Evolutionary conservation across 2,329 filamentous ascomycete genomes (phyloP), one percentile per base, ranked within the genome.

Genomic region (Zymoseptoria ardabiliae): DNA sequence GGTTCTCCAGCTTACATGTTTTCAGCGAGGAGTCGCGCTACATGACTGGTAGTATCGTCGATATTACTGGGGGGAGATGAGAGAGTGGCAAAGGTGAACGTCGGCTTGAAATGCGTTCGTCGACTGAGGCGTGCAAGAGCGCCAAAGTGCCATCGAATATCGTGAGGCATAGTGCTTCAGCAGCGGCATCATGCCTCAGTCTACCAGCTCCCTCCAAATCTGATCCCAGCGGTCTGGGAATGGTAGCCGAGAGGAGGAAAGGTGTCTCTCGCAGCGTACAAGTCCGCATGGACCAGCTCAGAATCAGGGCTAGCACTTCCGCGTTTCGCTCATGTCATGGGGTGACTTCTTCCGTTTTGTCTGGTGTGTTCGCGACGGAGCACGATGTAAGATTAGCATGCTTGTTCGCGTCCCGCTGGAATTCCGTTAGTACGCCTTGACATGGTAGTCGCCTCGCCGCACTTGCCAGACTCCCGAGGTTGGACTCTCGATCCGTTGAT

Each of bases 1-100:
- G 57, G 54, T 45, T 28, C n/a, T 11, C 51, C 35, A 23, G 53
- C n/a, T 20, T 35, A 30, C 20, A n/a, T 10, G 9, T 13, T 10
- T 2, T 6, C 56, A 74, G 77, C 25, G 73, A 76, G 19, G 76
- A 75, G 55, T 71, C 71, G 30, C 68, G 72, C 60, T 81, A 80
- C 71, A 73, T 80, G 58, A 80, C 76, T 66, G 78, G 78, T 13
- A 73, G 71, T 63, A 74, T 81, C 19, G 69, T 80, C 52, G 77
- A 80, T 65, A 72, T 81, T 54, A 78, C 79, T 68, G 81, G 81
- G 3, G 75, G 72, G 3, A 63, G 65, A 49, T 45, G 35, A 45
- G 35, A 45, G 13, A 13, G 17, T 17, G 35, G 17, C 6, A 7
- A 45, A 45, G 35, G 13, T 2, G 35, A 45, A 45, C 35, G 17